These are phyloP conservation scores for Gomphus bonarii DNA, from an alignment of 1,284 basidiomycete species.

Conservation along the genomic window DNA sequence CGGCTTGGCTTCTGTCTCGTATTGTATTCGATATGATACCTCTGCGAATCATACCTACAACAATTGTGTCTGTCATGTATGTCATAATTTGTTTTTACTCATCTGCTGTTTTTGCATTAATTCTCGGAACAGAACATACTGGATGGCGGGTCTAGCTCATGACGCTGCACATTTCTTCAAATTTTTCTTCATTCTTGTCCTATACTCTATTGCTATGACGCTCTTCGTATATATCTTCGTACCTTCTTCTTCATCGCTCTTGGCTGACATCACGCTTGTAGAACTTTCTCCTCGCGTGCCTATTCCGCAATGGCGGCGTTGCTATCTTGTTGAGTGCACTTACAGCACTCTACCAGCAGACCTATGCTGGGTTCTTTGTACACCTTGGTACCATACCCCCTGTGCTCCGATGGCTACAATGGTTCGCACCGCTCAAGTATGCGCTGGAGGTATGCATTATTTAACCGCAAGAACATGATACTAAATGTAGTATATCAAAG, in stretches of 20 bases:
- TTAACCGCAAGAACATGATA: neutral
- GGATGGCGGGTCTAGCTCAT: conserved; percentile 81
- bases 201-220: conserved; percentile 75
- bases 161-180: conserved; percentile 71
- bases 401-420: conserved; percentile 81
- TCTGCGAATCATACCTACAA: conserved; percentile 73
- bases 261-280: conserved; percentile 21
- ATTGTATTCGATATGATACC: conserved; percentile 81
- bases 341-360: conserved; percentile 73
- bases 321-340: conserved; percentile 78
- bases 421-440: conserved; percentile 55
- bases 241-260: neutral
- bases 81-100: conserved; percentile 15
- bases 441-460: conserved; percentile 25
- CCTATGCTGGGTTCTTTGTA: conserved; percentile 79
- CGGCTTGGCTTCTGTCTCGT: conserved; percentile 79
- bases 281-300: conserved; percentile 80
- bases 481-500: conserved; percentile 30
- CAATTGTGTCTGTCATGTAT: conserved; percentile 72
- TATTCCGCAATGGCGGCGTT: conserved; percentile 77
- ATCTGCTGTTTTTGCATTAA: conserved; percentile 13
- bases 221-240: conserved; percentile 59
- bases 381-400: conserved; percentile 72
- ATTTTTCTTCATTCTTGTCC: conserved; percentile 65
- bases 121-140: conserved; percentile 53